Conservation (phyloP, 1,284 basidiomycete species). For the Irpex rosettiformis region DNA sequence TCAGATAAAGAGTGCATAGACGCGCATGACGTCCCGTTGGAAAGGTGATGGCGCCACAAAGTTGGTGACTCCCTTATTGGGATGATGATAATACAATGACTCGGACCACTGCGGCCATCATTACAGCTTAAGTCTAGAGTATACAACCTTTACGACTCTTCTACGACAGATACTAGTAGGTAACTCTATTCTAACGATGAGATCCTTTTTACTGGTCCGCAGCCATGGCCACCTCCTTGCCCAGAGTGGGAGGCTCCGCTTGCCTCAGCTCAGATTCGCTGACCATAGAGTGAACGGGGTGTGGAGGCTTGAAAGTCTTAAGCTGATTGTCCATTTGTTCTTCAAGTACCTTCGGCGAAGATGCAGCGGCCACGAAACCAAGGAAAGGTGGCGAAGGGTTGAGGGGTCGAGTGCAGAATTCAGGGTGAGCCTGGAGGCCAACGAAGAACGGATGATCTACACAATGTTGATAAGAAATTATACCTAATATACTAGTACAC, state of each 20-base stretch:
- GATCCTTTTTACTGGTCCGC: conserved; percentile 18
- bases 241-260: conserved; percentile 21
- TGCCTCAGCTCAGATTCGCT: conserved; percentile 39
- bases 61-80: neutral
- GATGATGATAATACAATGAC: neutral
- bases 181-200: no score
- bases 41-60: conserved; percentile 2
- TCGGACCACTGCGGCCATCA: no score
- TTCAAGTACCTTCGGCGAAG: conserved; percentile 57
- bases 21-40: neutral
- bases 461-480: neutral
- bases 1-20: neutral
- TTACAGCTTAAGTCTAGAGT: neutral
- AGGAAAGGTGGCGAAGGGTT: conserved; percentile 98
- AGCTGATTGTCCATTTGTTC: conserved; percentile 76
- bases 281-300: conserved; percentile 49
- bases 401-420: conserved; percentile 97
- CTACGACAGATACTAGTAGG: no score
- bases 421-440: conserved; percentile 95
- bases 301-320: conserved; percentile 45
- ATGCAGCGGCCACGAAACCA: conserved; percentile 90
- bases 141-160: neutral
- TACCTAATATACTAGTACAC: neutral
- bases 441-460: conserved; percentile 94
- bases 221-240: conserved; percentile 26